Base-by-base conservation (phyloP, 1,139 yeast species). In the Yamadazyma dushanensis region DNA sequence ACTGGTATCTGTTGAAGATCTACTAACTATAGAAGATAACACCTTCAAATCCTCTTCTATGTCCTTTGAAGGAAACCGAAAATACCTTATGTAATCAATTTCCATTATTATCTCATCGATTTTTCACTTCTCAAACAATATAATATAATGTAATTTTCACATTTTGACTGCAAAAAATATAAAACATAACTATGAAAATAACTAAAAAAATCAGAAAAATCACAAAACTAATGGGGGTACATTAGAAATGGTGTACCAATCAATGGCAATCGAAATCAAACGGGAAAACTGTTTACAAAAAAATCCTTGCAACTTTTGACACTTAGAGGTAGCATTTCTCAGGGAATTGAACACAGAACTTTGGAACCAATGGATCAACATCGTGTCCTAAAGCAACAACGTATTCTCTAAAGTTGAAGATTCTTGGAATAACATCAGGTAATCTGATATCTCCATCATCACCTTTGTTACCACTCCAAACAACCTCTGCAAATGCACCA, bases 401-500 rank as follows among this genome's bases (percentile, higher is more conserved):
- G 46, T 63, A 66, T 43, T 72, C 76, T 46, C 78, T 53, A 43
- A 59, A 72, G 44, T 68, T 68, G 39, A 65, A 54, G 26, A 73
- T 64, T 44, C 77, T 56, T 35, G 57, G 66, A 8, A 73, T 59
- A 41, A 67, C 51, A n/a, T 51, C 53, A 18, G 54, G 49, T 3
- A 66, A 56, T 40, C 73, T 52, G 36, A 55, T 49, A 29, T 49
- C 35, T 4, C 71, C 74, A 6, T 48, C 37, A 6, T 45, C 38
- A 39, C 63, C 59, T 36, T 16, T 21, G 24, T 70, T 69, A 3
- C 77, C 76, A 38, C 71, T 62, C 78, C 78, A 73, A 4, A 63
- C 50, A 3, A 56, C 51, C 50, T 73, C 78, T 2, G 73, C 76
- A 21, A 71, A 56, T 2, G 78, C 75, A 7, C 75, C 74, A 6